These are phyloP conservation scores for Calonectria montana DNA, from an alignment of 2,329 filamentous ascomycete species.

Conservation along the genomic window DNA sequence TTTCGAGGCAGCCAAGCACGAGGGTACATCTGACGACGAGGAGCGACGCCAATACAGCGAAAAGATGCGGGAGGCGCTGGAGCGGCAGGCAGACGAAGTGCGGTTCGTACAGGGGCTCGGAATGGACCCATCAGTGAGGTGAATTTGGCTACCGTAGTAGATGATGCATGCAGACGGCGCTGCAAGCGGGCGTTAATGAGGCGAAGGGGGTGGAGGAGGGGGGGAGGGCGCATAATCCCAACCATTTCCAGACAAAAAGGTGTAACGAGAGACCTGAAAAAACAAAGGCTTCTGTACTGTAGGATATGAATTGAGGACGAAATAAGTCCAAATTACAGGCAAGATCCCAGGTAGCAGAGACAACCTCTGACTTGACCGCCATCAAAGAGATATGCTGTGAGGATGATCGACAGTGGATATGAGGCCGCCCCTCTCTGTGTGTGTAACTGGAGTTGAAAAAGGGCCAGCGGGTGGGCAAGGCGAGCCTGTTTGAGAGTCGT, in stretches of 20 bases:
- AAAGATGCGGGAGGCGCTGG: conserved; percentile 79
- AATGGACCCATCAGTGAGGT: conserved; percentile 17
- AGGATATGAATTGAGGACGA: background rate
- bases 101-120: conserved; percentile 77
- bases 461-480: conserved; percentile 4
- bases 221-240: background rate
- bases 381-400: background rate
- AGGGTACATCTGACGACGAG: conserved; percentile 59
- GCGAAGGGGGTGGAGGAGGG: background rate
- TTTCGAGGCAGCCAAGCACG: conserved; percentile 62
- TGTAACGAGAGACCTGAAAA: background rate
- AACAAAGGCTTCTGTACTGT: background rate
- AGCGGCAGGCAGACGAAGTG: conserved; percentile 82
- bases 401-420: conserved; percentile 35
- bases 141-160: background rate
- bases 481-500: conserved; percentile 13
- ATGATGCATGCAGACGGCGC: conserved; percentile 10
- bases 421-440: conserved; percentile 12
- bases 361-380: conserved; percentile 6
- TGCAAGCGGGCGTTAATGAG: conserved; percentile 16
- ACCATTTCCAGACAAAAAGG: background rate
- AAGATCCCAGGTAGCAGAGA: conserved; percentile 22
- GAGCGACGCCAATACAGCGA: conserved; percentile 72
- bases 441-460: background rate
- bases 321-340: conserved; percentile 3